These are phyloP conservation scores for Ceratocystiopsis brevicomis DNA, from an alignment of 2,329 filamentous ascomycete species.

Conservation along the genomic window DNA sequence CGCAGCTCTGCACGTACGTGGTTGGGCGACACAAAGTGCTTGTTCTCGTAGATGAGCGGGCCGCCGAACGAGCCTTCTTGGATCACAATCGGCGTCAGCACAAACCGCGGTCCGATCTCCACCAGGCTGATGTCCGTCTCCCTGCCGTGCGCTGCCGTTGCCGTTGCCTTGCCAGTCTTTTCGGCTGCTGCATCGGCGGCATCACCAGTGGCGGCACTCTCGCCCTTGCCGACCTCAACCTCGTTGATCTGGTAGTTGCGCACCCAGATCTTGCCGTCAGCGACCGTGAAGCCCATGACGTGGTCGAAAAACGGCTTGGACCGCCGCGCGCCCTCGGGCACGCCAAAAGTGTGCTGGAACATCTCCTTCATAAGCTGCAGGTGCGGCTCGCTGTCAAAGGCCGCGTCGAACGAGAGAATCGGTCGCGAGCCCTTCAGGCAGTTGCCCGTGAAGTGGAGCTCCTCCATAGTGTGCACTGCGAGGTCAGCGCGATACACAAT, in stretches of 20 bases:
- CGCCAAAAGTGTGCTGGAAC: slow-evolving; percentile 76
- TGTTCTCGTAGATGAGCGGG: slow-evolving; percentile 95
- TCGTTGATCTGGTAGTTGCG: slow-evolving; percentile 87
- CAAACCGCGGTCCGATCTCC: slow-evolving; percentile 86
- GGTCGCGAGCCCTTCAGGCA: slow-evolving; percentile 86
- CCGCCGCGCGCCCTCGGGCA: slow-evolving; percentile 72
- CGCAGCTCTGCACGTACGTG: slow-evolving; percentile 72
- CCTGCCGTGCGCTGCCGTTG: slow-evolving; percentile 11
- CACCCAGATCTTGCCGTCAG: slow-evolving; percentile 90
- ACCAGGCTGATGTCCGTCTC: slow-evolving; percentile 67
- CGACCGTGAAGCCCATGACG: slow-evolving; percentile 78
- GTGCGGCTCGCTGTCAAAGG: slow-evolving; percentile 67
- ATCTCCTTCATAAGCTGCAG: slow-evolving; percentile 75
- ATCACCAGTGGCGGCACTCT: slow-evolving; percentile 16
- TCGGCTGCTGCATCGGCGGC: not conserved
- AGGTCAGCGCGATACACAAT: not conserved
- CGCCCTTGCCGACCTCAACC: slow-evolving; percentile 41
- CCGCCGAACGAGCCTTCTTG: slow-evolving; percentile 90
- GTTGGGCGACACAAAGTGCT: slow-evolving; percentile 92
- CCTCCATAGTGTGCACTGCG: slow-evolving; percentile 82
- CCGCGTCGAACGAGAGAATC: slow-evolving; percentile 74
- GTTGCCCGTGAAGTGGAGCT: slow-evolving; percentile 92
- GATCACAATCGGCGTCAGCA: slow-evolving; percentile 86
- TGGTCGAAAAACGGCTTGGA: slow-evolving; percentile 94
- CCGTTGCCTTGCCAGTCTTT: slow-evolving; percentile 31